Base-by-base conservation (phyloP, 768 basidiomycete genomes). In the Calocybe cyanea region DNA sequence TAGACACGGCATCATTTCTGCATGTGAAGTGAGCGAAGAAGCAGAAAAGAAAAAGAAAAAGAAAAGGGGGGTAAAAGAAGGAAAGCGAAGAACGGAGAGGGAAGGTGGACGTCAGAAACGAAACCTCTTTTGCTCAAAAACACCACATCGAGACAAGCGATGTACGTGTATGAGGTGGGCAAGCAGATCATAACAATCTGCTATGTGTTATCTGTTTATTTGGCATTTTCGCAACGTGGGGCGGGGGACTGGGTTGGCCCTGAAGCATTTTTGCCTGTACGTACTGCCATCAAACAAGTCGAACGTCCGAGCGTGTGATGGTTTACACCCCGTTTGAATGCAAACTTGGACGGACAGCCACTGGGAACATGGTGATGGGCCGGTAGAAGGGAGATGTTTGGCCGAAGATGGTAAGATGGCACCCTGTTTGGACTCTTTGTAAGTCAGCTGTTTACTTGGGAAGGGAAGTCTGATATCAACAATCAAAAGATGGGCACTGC, bases 101-200 rank as follows among this genome's bases (percentile, higher is more conserved):
- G 15, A 24, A 24, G 32, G 24, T 41, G 28, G 28, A 19, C 40
- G 39, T 41, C 39, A 19, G 40, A 28, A 41, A 17, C n/a, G 41
- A 37, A 28, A 11, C 13, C 20, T 38, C 20, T 21, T 46, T 25
- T 6, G 25, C 18, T 37, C 39, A 48, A 34, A 28, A 28, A 11
- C 25, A 28, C 25, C 25, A 5, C n/a, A n/a, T n/a, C n/a, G n/a
- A 46, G 17, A 7, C 30, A 25, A 21, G 45, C 17, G 24, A 41
- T 46, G 13, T 31, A 46, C 9, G 17, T n/a, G n/a, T 33, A 34
- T 17, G 33, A 9, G 38, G 20, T 8, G 24, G 10, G 18, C 20
- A 28, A 46, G 40, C 46, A 48, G 46, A 19, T 30, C 46, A 48
- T 48, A 42, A 37, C 46, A 37, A 41, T 24, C 35, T 31, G 25